Evolutionary conservation across 2,329 filamentous ascomycete genomes (phyloP).

Genomic region (Fusarium nelsonii): DNA sequence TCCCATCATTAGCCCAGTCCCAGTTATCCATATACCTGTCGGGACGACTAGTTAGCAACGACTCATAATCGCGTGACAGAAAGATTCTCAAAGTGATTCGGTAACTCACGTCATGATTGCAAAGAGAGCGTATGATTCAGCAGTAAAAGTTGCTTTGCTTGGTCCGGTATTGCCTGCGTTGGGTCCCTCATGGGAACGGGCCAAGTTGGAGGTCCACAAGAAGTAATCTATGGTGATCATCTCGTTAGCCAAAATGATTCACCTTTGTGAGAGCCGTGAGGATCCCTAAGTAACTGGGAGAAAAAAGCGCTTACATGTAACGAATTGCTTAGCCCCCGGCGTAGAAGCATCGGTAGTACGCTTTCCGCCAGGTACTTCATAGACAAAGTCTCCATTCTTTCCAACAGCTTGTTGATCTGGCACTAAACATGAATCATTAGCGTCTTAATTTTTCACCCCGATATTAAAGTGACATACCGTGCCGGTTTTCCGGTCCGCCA

Average conservation of each 20-base stretch:
- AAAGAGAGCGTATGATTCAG: conserved; percentile 4
- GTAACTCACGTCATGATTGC: not conserved
- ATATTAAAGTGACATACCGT: not conserved
- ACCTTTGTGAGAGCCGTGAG: rapidly evolving
- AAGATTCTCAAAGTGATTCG: rapidly evolving
- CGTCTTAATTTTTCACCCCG: rapidly evolving
- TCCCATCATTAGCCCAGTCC: conserved; percentile 10
- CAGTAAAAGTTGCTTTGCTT: not conserved
- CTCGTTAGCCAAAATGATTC: rapidly evolving
- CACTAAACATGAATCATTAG: not conserved
- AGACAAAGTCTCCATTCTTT: not conserved
- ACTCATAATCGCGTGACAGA: too few species aligned
- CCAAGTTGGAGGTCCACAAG: conserved; percentile 5
- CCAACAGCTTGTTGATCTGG: conserved; percentile 7
- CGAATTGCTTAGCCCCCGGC: not conserved
- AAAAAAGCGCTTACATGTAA: not conserved
- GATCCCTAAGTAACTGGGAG: rapidly evolving
- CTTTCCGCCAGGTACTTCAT: not conserved
- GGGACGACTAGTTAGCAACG: rapidly evolving
- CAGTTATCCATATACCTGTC: conserved; percentile 8
- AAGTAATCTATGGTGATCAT: not conserved
- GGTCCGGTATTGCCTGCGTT: conserved; percentile 2
- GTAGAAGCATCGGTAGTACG: not conserved
- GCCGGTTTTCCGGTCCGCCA: not conserved
- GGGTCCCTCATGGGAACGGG: not conserved